Percentiles rank a stretch among this genome's conserved stretches.
These are phyloP conservation scores for Amoebophrya sp. DNA, from an alignment of 169 alveolate genomes.

Conservation along the genomic window DNA sequence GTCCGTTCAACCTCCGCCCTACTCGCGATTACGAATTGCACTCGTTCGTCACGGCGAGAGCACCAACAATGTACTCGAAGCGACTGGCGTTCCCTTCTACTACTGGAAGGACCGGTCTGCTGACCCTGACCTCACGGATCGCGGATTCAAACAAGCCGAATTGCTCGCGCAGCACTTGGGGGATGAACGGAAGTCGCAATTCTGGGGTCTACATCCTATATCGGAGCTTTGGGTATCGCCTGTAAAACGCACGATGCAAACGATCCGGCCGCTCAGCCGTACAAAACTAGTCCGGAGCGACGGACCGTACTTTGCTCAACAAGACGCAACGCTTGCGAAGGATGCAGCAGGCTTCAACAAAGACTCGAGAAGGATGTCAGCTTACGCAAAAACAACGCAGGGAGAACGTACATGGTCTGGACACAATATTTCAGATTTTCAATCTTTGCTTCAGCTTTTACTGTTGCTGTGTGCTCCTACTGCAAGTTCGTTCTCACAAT, in stretches of 20 bases:
- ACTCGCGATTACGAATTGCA: not conserved
- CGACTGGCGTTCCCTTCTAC: not conserved
- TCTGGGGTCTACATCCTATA: not conserved
- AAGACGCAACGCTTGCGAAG: too few relatives aligned
- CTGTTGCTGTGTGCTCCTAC: too few relatives aligned
- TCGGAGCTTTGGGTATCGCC: slow-evolving; percentile 1
- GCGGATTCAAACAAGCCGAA: not conserved
- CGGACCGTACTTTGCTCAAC: not conserved
- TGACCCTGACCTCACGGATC: not conserved
- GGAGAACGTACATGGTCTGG: too few relatives aligned
- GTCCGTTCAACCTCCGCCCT: too few relatives aligned
- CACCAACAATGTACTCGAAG: not conserved
- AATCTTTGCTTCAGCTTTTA: too few relatives aligned
- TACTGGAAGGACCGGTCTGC: not conserved
- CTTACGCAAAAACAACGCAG: too few relatives aligned
- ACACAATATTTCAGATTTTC: too few relatives aligned
- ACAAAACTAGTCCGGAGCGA: not conserved
- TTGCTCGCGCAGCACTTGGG: not conserved
- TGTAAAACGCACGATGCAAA: not conserved
- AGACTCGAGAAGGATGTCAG: too few relatives aligned
- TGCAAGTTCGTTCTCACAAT: too few relatives aligned
- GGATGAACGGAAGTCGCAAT: not conserved
- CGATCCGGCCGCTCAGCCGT: not conserved
- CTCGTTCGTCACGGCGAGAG: not conserved
- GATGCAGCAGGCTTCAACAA: too few relatives aligned